Percentiles rank a stretch among this genome's conserved stretches.
These are phyloP conservation scores for Phialocephala sp. DNA, from an alignment of 2,329 filamentous ascomycete genomes.

Conservation along the genomic window DNA sequence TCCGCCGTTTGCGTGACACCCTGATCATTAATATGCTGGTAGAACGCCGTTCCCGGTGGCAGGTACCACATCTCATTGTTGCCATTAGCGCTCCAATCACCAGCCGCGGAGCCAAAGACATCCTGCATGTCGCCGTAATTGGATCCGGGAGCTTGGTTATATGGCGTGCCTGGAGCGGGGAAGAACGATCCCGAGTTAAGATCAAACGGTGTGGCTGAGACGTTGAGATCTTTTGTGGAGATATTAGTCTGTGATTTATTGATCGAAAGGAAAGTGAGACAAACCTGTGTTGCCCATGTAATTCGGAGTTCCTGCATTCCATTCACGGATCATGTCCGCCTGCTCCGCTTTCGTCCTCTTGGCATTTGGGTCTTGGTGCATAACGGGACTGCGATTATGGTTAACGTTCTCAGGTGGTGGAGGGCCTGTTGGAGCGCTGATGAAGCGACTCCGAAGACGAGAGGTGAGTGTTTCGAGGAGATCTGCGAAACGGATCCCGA, in stretches of 20 bases:
- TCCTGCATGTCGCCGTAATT: slow-evolving; percentile 43
- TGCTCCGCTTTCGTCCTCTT: slow-evolving; percentile 38
- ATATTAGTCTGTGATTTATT: slow-evolving; percentile 16
- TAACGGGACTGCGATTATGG: slow-evolving; percentile 39
- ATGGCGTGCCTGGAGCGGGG: slow-evolving; percentile 49
- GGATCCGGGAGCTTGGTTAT: slow-evolving; percentile 37
- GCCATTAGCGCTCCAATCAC: slow-evolving; percentile 37
- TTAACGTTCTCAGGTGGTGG: slow-evolving; percentile 36
- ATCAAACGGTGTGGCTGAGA: slow-evolving; percentile 69
- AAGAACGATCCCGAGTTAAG: slow-evolving; percentile 60
- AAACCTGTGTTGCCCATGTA: slow-evolving; percentile 31
- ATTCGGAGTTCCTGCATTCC: slow-evolving; percentile 39
- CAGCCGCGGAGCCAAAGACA: slow-evolving; percentile 32
- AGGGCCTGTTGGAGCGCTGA: slow-evolving; percentile 60
- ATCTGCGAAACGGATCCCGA: slow-evolving; percentile 84
- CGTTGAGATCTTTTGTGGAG: slow-evolving; percentile 42
- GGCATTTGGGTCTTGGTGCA: slow-evolving; percentile 41
- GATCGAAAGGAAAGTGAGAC: neutral
- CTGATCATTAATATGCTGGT: slow-evolving; percentile 68
- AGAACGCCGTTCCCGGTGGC: slow-evolving; percentile 66
- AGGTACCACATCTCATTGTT: slow-evolving; percentile 68
- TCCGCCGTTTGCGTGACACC: slow-evolving; percentile 70
- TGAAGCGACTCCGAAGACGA: slow-evolving; percentile 75
- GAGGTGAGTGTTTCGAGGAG: slow-evolving; percentile 80
- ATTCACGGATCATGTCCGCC: slow-evolving; percentile 37